Evolutionary conservation across 495 filamentous ascomycete species (phyloP), one percentile per base, ranked within the genome.

Genomic region (Peziza echinospora): DNA sequence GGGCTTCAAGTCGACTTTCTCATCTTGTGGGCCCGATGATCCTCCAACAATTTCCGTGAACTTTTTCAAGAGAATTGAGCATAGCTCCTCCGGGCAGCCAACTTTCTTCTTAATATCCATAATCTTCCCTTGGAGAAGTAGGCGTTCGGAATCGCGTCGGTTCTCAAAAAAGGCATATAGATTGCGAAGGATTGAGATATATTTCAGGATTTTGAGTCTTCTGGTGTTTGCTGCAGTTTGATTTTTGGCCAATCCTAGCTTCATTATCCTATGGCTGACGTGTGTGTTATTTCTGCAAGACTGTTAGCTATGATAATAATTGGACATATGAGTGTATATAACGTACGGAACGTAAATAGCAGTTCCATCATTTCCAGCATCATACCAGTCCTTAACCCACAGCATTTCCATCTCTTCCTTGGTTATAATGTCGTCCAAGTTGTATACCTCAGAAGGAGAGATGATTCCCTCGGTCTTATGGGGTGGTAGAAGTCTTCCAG

Each of bases 361-460:
- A 42, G 41, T 54, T 26, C 43, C 48, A 2, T 46, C 23, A 11
- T 40, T 45, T 19, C 48, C 48, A 6, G 46, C 44, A 21, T 51
- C 49, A 30, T 60, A 49, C 56, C 56, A 59, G n/a, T 59, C 56
- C 0, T 49, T 45, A 7, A 53, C 44, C 56, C 56, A 59, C 9
- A 59, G 11, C 5, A 26, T 46, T 11, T 41, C 24, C 53, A 74
- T 61, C 7, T 72, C 64, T 22, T 78, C 76, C 11, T 63, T 51
- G 24, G 73, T 71, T 21, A 93, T 74, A 40, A 97, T 63, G 10
- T 65, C 64, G 21, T 77, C 70, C 40, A 82, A 61, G 1, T 79
- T 61, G 61, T 97, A 97, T 30, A 93, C 84, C 28, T 93, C 82
- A 10, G 73, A 70, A n/a, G 83, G 72, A 17, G 13, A 5, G 19